Base-by-base conservation (phyloP, 345 rosid species). In the Litchi chinensis region DNA sequence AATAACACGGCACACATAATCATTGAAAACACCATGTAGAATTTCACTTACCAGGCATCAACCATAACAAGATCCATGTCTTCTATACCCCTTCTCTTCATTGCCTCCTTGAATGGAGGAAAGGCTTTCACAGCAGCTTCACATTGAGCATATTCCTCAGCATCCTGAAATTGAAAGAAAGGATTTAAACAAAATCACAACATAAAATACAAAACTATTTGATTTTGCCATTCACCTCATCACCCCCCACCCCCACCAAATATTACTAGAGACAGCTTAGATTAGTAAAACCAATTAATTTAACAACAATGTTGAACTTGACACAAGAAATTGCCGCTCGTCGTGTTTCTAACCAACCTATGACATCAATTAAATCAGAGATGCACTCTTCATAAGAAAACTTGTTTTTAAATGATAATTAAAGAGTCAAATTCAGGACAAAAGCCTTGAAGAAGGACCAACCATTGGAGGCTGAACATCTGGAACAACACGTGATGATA, bases 391-490 rank as follows among this genome's bases (percentile, higher is more conserved):
- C 48, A n/a, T 6, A 40, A 60, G 22, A 59, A 57, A 7, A 22
- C 11, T 21, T 40, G 52, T n/a, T n/a, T 68, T 19, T 22, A 24
- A 21, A 15, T 3, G 22, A 22, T 8, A 6, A 21, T 22, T 43
- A 24, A 24, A 65, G 65, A 39, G 26, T 64, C 79, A 75, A 21
- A 62, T 37, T 40, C 63, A 83, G n/a, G 63, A 62, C 71, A 65
- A 80, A 10, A 62, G 57, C 26, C 63, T 11, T 43, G 37, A 70
- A 63, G 43, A 59, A 79, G 59, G 59, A 72, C 89, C 69, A 76
- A 94, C 98, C 97, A 94, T 93, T 4, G 98, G 93, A 48, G 98
- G 98, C 88, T 94, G 97, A 82, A 93, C 96, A 85, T 93, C 95
- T 22, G 93, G 93, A 78, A 94, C 77, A 57, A 91, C 91, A 68